Percentiles rank a stretch among this genome's conserved stretches.
Conservation (phyloP, 805 yeast genomes). For the Schwanniomyces sp. region DNA sequence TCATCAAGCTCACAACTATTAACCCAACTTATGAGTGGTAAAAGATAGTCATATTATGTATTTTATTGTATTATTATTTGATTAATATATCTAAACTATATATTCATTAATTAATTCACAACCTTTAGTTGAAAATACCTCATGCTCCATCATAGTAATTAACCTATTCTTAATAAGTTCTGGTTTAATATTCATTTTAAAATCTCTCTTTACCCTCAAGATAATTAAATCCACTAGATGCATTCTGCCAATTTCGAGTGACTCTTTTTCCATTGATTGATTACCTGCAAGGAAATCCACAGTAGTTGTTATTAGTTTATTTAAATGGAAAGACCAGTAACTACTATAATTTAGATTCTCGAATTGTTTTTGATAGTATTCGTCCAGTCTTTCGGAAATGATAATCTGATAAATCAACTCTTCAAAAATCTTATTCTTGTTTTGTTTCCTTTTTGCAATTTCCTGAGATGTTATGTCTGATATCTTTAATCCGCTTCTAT, state of each 20-base stretch:
- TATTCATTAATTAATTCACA: constrained; percentile 2
- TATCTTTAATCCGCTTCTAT: not conserved
- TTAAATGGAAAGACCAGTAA: constrained; percentile 16
- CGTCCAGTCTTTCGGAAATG: constrained; percentile 7
- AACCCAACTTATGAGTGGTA: constrained; percentile 83
- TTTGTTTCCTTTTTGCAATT: not conserved
- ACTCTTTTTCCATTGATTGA: constrained; percentile 4
- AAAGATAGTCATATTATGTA: constrained; percentile 31
- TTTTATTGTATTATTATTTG: not conserved
- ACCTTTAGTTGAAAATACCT: constrained; percentile 13
- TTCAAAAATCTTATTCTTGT: not conserved
- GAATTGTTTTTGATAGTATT: constrained; percentile 11
- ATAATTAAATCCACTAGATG: constrained; percentile 7
- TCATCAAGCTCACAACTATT: constrained; percentile 77
- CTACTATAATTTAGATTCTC: constrained; percentile 6
- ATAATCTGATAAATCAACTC: constrained; percentile 5
- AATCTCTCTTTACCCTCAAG: constrained; percentile 3
- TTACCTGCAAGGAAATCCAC: constrained; percentile 13
- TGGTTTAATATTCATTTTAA: constrained; percentile 3
- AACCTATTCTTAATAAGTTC: constrained; percentile 11
- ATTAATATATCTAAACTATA: not conserved
- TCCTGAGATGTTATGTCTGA: not conserved
- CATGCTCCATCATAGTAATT: constrained; percentile 18
- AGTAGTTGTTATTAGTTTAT: constrained; percentile 16
- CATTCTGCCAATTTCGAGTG: constrained; percentile 8